phyloP scores from a whole-genome alignment of 202 grass and related monocot species.

The Carex sylvatica region DNA sequence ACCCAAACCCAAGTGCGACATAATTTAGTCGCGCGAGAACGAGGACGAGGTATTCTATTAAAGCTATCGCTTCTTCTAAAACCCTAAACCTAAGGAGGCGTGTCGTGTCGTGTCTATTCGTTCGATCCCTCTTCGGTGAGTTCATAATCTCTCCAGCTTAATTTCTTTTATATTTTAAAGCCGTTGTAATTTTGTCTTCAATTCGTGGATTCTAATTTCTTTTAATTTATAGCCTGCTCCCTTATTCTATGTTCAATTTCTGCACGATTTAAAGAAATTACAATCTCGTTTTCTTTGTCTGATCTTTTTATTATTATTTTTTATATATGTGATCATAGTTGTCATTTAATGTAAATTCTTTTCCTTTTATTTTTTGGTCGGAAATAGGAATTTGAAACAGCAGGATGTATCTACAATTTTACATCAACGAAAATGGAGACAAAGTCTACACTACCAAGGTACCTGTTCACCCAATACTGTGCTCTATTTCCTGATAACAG shows the following conservation, averaged over 20 bases:
- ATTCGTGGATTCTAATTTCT: background rate
- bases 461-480: background rate
- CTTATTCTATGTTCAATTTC: background rate
- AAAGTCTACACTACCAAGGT: slow-evolving; percentile 99
- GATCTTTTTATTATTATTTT: background rate
- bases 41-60: background rate
- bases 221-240: background rate
- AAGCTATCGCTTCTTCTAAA: background rate
- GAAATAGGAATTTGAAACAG: background rate
- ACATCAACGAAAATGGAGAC: slow-evolving; percentile 91
- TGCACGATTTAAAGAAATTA: background rate
- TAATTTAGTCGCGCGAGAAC: background rate
- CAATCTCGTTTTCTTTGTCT: background rate
- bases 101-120: background rate
- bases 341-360: background rate
- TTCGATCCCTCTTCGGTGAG: background rate
- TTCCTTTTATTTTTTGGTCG: background rate
- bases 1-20: background rate
- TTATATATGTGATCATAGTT: background rate
- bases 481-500: background rate
- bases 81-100: background rate
- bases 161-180: background rate
- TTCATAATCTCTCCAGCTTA: background rate
- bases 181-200: background rate
- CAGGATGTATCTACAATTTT: slow-evolving; percentile 93